Evolutionary conservation across 495 filamentous ascomycete genomes (phyloP).

Genomic region (Haplographium delicatum): DNA sequence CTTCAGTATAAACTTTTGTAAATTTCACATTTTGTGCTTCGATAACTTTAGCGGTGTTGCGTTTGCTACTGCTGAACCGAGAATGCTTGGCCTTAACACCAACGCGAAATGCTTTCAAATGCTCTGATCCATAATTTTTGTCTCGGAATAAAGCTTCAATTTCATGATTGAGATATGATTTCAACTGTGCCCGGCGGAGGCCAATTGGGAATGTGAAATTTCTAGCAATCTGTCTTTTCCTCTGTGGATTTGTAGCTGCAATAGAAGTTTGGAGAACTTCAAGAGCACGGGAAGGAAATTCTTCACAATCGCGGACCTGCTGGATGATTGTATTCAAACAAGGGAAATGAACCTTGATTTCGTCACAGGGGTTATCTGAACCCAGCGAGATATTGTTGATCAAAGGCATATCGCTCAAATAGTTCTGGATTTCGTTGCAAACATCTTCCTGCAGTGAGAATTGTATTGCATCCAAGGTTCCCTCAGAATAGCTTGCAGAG

Average conservation of each 20-base stretch:
- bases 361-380: not conserved
- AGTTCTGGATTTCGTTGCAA: slow-evolving; percentile 9
- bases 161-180: slow-evolving; percentile 1
- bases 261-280: slow-evolving; percentile 1
- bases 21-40: not conserved
- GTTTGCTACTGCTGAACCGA: slow-evolving; percentile 3
- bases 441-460: slow-evolving; percentile 12
- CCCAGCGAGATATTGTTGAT: slow-evolving; percentile 9
- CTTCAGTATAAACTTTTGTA: not conserved
- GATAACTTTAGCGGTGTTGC: not conserved
- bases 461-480: slow-evolving; percentile 6
- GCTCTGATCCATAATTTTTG: not conserved
- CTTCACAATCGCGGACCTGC: not conserved
- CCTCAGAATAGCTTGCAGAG: slow-evolving; percentile 2
- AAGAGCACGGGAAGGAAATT: not conserved
- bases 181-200: slow-evolving; percentile 1
- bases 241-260: slow-evolving; percentile 7
- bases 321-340: slow-evolving; percentile 7
- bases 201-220: not conserved
- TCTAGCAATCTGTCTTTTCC: not conserved
- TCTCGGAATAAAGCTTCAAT: slow-evolving; percentile 1
- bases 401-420: not conserved
- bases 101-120: not conserved
- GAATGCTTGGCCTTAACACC: not conserved
- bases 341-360: slow-evolving; percentile 8